Percentiles rank a stretch among this genome's conserved stretches.
phyloP scores from a whole-genome alignment of 164 flowering plant genomes.

The Amborella trichopoda region DNA sequence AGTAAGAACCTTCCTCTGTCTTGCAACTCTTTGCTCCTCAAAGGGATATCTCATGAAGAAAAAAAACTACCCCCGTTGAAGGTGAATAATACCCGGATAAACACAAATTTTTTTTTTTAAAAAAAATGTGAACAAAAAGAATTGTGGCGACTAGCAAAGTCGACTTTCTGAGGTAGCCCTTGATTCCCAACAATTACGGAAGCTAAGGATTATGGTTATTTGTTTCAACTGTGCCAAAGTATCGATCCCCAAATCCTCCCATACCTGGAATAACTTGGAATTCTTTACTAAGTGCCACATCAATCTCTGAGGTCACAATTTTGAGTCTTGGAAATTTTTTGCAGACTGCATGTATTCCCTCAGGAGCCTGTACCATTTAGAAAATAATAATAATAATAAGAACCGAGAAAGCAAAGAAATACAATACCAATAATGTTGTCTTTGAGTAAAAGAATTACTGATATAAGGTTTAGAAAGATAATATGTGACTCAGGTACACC shows the following conservation, averaged over 20 bases:
- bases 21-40: too few species aligned
- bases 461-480: conserved; percentile 70
- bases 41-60: too few species aligned
- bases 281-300: conserved; percentile 30
- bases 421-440: too few species aligned
- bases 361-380: conserved; percentile 52
- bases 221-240: conserved; percentile 56
- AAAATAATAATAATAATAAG: background rate
- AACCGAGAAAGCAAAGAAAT: background rate
- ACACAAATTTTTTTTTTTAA: too few species aligned
- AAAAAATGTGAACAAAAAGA: too few species aligned
- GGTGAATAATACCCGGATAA: too few species aligned
- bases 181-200: too few species aligned
- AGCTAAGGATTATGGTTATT: too few species aligned
- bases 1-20: too few species aligned
- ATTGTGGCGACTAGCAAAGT: too few species aligned
- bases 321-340: conserved; percentile 46
- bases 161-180: too few species aligned
- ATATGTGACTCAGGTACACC: conserved; percentile 72
- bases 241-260: conserved; percentile 83
- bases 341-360: conserved; percentile 64
- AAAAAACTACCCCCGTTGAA: too few species aligned
- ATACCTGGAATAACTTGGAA: conserved; percentile 66
- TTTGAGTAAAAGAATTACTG: conserved; percentile 45
- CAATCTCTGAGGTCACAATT: conserved; percentile 79